These are phyloP conservation scores for Prosopis cineraria DNA, from an alignment of 306 rosid species.

Conservation along the genomic window DNA sequence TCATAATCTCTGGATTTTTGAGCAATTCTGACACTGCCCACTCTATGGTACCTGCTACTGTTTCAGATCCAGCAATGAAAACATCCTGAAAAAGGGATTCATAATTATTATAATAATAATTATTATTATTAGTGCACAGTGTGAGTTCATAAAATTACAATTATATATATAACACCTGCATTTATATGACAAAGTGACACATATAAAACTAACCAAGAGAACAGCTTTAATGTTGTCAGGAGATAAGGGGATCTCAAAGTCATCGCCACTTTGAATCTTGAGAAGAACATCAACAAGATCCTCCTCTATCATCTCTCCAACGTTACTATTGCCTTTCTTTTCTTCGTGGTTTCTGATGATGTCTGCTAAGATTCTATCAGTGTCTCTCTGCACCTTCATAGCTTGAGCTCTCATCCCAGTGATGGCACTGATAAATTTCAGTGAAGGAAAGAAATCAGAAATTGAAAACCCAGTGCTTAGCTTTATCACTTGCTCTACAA, in stretches of 20 bases:
- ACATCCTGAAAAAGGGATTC: neutral
- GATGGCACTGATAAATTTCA: neutral
- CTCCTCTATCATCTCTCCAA: neutral
- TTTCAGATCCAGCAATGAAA: neutral
- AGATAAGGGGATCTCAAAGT: neutral
- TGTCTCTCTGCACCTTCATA: neutral
- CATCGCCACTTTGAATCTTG: neutral
- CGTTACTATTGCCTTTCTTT: neutral
- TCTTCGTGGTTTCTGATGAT: neutral
- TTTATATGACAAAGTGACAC: neutral
- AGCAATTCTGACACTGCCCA: neutral
- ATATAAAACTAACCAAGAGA: neutral
- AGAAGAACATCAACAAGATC: neutral
- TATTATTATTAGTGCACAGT: too few relatives aligned
- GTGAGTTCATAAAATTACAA: too few relatives aligned
- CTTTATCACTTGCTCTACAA: neutral
- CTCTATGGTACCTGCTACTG: neutral
- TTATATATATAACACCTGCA: too few relatives aligned
- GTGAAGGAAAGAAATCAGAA: neutral
- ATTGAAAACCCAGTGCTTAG: neutral
- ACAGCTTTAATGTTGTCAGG: neutral
- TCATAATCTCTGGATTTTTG: neutral
- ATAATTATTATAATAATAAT: too few relatives aligned
- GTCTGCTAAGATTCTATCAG: neutral
- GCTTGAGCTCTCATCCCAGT: neutral